phyloP scores from a whole-genome alignment of 495 filamentous ascomycete species.

The Penicillium angulare region DNA sequence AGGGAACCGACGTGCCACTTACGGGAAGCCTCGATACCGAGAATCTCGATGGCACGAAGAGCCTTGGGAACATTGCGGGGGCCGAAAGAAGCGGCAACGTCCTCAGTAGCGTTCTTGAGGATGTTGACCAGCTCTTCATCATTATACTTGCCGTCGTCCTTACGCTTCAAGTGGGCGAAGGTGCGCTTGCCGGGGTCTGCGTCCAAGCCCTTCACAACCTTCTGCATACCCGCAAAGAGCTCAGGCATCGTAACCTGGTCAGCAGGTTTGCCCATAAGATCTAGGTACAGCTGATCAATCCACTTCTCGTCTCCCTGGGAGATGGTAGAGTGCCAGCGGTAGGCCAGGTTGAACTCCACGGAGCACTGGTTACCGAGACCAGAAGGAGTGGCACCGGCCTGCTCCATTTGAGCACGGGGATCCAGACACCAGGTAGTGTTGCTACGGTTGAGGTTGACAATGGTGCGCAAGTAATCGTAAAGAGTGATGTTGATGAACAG shows the following conservation, averaged over 20 bases:
- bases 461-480: constrained; percentile 80
- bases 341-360: constrained; percentile 70
- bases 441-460: constrained; percentile 76
- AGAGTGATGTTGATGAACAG: constrained; percentile 83
- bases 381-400: constrained; percentile 56
- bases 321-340: constrained; percentile 68
- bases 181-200: constrained; percentile 53
- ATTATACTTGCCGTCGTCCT: constrained; percentile 55
- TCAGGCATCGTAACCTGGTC: constrained; percentile 50
- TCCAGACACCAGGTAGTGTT: constrained; percentile 76
- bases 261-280: constrained; percentile 55
- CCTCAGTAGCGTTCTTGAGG: constrained; percentile 57
- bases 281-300: constrained; percentile 57
- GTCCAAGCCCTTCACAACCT: constrained; percentile 49
- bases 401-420: constrained; percentile 45
- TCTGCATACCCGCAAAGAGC: constrained; percentile 52
- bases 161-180: constrained; percentile 57
- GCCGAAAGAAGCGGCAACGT: constrained; percentile 58
- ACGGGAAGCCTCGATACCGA: constrained; percentile 61
- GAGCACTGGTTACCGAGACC: constrained; percentile 71
- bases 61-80: constrained; percentile 59
- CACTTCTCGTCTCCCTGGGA: constrained; percentile 64
- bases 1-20: constrained; percentile 59
- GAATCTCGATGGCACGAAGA: constrained; percentile 56
- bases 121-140: constrained; percentile 65